A percentile compares a stretch with the other conserved stretches of the same genome.
Evolutionary conservation across 768 basidiomycete genomes (phyloP).

Genomic region (Cytidiella melzeri): DNA sequence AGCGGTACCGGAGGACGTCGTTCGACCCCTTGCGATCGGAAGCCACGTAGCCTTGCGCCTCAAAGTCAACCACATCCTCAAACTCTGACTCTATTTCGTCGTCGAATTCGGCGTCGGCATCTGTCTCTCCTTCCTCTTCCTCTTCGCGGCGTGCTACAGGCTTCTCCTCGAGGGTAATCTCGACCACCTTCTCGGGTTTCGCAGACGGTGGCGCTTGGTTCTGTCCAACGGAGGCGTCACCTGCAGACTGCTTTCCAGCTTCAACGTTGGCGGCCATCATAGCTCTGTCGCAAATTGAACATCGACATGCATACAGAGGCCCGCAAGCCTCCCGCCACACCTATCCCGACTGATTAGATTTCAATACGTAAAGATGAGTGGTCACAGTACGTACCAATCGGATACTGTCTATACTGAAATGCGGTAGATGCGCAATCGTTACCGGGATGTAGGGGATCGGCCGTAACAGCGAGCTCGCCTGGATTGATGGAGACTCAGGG

Average conservation of each 20-base stretch:
- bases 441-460: slow-evolving; percentile 67
- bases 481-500: slow-evolving; percentile 53
- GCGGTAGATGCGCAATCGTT: slow-evolving; percentile 47
- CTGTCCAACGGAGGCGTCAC: slow-evolving; percentile 12
- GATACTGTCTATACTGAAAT: slow-evolving; percentile 53
- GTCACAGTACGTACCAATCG: slow-evolving; percentile 38
- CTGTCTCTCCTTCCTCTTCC: slow-evolving; percentile 16
- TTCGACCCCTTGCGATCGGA: background rate
- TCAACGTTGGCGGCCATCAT: slow-evolving; percentile 44
- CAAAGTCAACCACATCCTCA: slow-evolving; percentile 24
- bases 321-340: slow-evolving; percentile 71
- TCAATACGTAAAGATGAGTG: background rate
- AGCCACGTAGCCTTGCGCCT: slow-evolving; percentile 6
- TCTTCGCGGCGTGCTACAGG: slow-evolving; percentile 4
- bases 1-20: background rate
- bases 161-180: slow-evolving; percentile 18
- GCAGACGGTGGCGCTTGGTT: slow-evolving; percentile 3
- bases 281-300: slow-evolving; percentile 69
- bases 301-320: slow-evolving; percentile 66
- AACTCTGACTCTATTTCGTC: slow-evolving; percentile 12
- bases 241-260: slow-evolving; percentile 24
- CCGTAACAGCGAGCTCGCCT: slow-evolving; percentile 52
- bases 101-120: slow-evolving; percentile 12
- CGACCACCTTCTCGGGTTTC: slow-evolving; percentile 16
- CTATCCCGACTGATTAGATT: slow-evolving; percentile 27